phyloP scores from a whole-genome alignment of 2,329 filamentous ascomycete species.

The Cyphellophora attinorum region DNA sequence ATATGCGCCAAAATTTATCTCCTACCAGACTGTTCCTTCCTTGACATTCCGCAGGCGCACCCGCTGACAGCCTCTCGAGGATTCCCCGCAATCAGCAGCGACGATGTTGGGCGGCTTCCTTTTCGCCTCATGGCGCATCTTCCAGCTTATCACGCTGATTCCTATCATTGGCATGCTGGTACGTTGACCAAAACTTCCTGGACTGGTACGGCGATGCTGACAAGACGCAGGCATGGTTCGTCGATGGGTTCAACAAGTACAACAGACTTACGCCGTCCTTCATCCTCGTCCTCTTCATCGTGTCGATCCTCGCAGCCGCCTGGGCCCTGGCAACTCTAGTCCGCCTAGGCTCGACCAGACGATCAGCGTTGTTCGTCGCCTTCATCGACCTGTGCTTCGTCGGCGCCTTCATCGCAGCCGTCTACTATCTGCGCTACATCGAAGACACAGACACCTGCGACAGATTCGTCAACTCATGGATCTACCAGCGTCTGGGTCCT shows the following conservation, averaged over 20 bases:
- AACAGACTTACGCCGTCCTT: conserved; percentile 51
- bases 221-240: conserved; percentile 43
- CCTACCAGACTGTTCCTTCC: no score
- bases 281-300: conserved; percentile 57
- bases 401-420: conserved; percentile 53
- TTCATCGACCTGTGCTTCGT: conserved; percentile 54
- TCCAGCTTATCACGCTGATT: conserved; percentile 53
- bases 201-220: neutral
- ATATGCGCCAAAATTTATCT: no score
- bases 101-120: conserved; percentile 45
- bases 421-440: conserved; percentile 50
- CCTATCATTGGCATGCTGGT: conserved; percentile 55
- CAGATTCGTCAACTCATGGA: conserved; percentile 42
- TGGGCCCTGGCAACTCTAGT: conserved; percentile 54
- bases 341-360: conserved; percentile 48
- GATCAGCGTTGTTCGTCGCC: conserved; percentile 50
- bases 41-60: no score
- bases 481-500: conserved; percentile 52
- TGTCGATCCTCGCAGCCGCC: conserved; percentile 49
- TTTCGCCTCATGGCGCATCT: conserved; percentile 53
- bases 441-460: conserved; percentile 55
- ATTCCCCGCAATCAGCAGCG: conserved; percentile 6
- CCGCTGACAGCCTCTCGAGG: neutral
- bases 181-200: conserved; percentile 13
- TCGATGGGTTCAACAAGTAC: conserved; percentile 46